Evolutionary conservation across 768 basidiomycete species (phyloP), one percentile per base, ranked within the genome.

Genomic region (Suillus decipiens): DNA sequence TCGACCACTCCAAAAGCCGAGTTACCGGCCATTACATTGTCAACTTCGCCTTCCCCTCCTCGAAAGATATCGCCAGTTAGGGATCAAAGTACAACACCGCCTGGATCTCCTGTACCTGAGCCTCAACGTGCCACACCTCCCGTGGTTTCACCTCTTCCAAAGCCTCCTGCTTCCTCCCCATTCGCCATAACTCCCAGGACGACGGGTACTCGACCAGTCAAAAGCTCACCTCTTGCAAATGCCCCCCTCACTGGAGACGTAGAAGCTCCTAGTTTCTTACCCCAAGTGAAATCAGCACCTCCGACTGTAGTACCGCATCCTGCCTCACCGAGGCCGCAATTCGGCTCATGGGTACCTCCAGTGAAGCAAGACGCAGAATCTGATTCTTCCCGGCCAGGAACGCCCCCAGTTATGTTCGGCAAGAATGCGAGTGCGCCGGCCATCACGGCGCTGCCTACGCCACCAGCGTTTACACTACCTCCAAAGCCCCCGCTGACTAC

Each of bases 201-300:
- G 55, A 86, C 82, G 54, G 82, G 89, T 22, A 73, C 65, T 9
- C 84, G 87, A 8, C 90, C 90, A 0, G 74, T 81, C 3, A 85
- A 89, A n/a, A 93, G 92, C 67, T 92, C 92, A 3, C 92, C 92
- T 1, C 77, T 93, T 56, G 87, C 91, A 5, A 85, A 74, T 62
- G 78, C 81, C 6, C 77, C 86, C 59, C 77, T 77, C 61, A 84
- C 79, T 24, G 82, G 82, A 17, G 84, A 84, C 10, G 74, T 74
- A 19, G 73, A 75, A 41, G 60, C 66, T 41, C 65, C 51, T 12
- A 64, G 54, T 37, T 67, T 61, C n/a, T 28, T 51, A 37, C 68
- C 59, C 22, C 64, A 54, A 33, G 62, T 48, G 24, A 69, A 69
- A 62, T 60, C 71, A 10, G 64, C 69, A 51, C 69, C 72, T 31